Conservation (phyloP, 768 basidiomycete genomes). For the Sporobolomyces phaffii region DNA sequence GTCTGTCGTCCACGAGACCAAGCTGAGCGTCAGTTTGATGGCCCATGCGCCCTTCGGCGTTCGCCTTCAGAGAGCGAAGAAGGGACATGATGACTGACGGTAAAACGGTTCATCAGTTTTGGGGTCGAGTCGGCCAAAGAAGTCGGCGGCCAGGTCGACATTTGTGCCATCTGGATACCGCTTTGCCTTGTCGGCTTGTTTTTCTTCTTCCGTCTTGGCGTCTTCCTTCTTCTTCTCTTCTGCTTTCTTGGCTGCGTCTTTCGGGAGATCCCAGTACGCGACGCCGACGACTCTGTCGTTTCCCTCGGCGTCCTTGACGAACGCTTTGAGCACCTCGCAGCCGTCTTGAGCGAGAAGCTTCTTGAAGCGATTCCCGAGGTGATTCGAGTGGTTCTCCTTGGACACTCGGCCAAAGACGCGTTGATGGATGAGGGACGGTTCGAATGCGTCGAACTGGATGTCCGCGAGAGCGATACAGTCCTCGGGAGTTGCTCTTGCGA, state of each 20-base stretch:
- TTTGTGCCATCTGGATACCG: not conserved
- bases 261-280: constrained; percentile 1
- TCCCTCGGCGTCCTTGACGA: not conserved
- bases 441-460: constrained; percentile 1
- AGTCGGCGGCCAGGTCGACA: not conserved
- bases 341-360: not conserved
- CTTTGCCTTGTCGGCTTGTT: not conserved
- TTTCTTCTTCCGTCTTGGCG: not conserved
- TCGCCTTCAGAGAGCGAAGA: not conserved
- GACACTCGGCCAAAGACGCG: not conserved
- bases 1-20: not conserved
- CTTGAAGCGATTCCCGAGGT: not conserved
- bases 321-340: not conserved
- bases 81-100: not conserved
- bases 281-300: not conserved
- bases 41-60: too few species aligned
- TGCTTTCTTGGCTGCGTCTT: not conserved
- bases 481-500: not conserved
- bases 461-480: not conserved
- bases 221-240: not conserved
- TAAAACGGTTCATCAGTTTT: not conserved
- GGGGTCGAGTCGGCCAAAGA: constrained; percentile 1
- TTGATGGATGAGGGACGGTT: not conserved
- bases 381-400: not conserved
- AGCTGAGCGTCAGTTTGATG: not conserved